phyloP scores from a whole-genome alignment of 805 yeast species.

The Starmerella sirachaensis region DNA sequence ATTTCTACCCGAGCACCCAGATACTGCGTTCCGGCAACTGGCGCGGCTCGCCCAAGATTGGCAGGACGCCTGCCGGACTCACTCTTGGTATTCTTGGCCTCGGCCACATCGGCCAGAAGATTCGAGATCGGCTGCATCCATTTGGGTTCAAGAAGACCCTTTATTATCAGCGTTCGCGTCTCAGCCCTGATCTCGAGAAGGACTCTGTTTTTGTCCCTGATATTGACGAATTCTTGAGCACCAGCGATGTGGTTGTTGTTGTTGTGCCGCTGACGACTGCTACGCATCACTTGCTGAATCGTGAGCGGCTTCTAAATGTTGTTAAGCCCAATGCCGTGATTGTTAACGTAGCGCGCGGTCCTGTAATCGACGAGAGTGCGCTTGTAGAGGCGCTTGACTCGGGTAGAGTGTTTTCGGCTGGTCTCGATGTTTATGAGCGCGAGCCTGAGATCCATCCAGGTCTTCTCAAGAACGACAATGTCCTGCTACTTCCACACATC shows the following conservation, averaged over 20 bases:
- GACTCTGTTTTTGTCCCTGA: slow-evolving; percentile 35
- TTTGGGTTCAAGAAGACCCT: slow-evolving; percentile 39
- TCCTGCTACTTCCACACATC: slow-evolving; percentile 75
- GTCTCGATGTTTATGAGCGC: slow-evolving; percentile 52
- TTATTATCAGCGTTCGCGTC: slow-evolving; percentile 39
- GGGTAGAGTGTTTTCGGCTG: slow-evolving; percentile 47
- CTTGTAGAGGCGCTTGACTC: slow-evolving; percentile 38
- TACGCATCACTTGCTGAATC: slow-evolving; percentile 60
- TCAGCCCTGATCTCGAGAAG: slow-evolving; percentile 36
- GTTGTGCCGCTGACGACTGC: slow-evolving; percentile 64
- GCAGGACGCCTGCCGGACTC: slow-evolving; percentile 38
- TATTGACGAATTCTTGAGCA: slow-evolving; percentile 47
- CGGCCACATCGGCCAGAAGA: slow-evolving; percentile 51
- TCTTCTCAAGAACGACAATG: slow-evolving; percentile 37
- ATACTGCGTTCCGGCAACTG: slow-evolving; percentile 37
- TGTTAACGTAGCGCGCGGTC: slow-evolving; percentile 83
- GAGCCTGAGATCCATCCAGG: slow-evolving; percentile 53
- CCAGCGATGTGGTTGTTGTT: slow-evolving; percentile 59
- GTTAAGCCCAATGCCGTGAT: slow-evolving; percentile 71
- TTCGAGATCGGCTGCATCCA: slow-evolving; percentile 38
- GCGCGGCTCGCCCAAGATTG: slow-evolving; percentile 28
- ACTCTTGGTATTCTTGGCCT: slow-evolving; percentile 47
- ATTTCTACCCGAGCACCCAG: slow-evolving; percentile 33
- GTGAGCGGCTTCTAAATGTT: slow-evolving; percentile 40
- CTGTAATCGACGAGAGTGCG: slow-evolving; percentile 52